Percentiles rank a stretch among this genome's conserved stretches.
Conservation (phyloP, 441 rosid genomes). For the Syzygium malaccense region DNA sequence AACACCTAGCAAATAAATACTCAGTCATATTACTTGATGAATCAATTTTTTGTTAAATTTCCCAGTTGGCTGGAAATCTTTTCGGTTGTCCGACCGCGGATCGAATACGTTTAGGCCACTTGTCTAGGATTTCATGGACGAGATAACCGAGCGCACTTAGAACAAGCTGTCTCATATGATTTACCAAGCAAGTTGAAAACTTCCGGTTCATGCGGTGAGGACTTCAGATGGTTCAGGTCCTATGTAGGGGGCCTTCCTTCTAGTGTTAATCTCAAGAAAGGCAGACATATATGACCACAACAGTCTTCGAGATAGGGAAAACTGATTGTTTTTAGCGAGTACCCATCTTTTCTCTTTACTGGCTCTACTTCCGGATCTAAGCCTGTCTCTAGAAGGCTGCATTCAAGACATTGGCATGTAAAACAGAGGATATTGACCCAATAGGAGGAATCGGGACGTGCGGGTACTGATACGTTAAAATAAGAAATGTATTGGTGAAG, state of each 20-base stretch:
- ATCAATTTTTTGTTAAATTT: background rate
- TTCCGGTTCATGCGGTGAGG: background rate
- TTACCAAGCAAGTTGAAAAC: background rate
- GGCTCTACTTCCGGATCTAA: background rate
- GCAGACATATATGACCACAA: background rate
- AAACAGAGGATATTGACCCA: no score
- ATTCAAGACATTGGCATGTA: no score
- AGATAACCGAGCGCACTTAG: background rate
- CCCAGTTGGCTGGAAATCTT: background rate
- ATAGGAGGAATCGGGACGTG: accelerated
- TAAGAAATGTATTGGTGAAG: no score
- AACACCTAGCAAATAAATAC: background rate
- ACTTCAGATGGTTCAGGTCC: background rate
- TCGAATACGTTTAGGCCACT: background rate
- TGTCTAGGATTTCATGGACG: background rate
- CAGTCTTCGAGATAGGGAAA: background rate
- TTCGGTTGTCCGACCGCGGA: accelerated
- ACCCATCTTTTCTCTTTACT: background rate
- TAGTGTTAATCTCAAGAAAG: background rate
- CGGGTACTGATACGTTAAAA: no score
- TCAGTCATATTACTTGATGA: background rate
- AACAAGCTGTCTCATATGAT: background rate
- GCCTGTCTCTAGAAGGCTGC: no score
- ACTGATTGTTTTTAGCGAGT: background rate
- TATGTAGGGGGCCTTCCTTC: background rate